phyloP scores from a whole-genome alignment of 108 stramenopile species.

The Pseudonitzschia pungens region DNA sequence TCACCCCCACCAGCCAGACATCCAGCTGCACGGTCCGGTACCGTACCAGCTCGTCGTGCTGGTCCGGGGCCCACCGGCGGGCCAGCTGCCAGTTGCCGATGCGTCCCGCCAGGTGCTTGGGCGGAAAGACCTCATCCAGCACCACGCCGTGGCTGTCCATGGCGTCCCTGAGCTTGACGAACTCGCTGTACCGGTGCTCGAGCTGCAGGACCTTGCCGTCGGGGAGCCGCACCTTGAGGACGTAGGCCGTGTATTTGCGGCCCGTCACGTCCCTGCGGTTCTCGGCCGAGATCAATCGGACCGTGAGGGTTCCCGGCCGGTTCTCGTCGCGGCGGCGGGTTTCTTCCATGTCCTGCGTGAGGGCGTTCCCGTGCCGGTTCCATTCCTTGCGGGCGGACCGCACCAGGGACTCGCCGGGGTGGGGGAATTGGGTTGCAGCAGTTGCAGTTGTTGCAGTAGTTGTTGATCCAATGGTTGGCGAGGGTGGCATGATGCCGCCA shows the following conservation, averaged over 20 bases:
- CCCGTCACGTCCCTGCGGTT: slow-evolving; percentile 44
- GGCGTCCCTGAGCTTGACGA: slow-evolving; percentile 49
- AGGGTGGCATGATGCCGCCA: neutral
- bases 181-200: slow-evolving; percentile 74
- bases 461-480: neutral
- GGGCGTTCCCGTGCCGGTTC: slow-evolving; percentile 39
- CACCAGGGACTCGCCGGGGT: neutral
- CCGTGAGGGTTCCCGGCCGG: slow-evolving; percentile 28
- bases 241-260: slow-evolving; percentile 51
- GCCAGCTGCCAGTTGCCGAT: slow-evolving; percentile 65
- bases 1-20: slow-evolving; percentile 57
- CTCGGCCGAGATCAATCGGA: slow-evolving; percentile 50
- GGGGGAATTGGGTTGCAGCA: no score
- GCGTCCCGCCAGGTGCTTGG: slow-evolving; percentile 52
- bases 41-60: slow-evolving; percentile 41
- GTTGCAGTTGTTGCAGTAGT: neutral
- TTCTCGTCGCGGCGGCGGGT: slow-evolving; percentile 21
- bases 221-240: slow-evolving; percentile 36
- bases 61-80: slow-evolving; percentile 29
- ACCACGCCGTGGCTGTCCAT: slow-evolving; percentile 30
- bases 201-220: slow-evolving; percentile 27
- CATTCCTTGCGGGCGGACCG: slow-evolving; percentile 52
- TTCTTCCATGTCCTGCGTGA: slow-evolving; percentile 49
- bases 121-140: slow-evolving; percentile 47
- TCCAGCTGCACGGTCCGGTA: slow-evolving; percentile 57